Evolutionary conservation across 2,329 filamentous ascomycete genomes (phyloP).

Genomic region (Penicillium janthinellum): DNA sequence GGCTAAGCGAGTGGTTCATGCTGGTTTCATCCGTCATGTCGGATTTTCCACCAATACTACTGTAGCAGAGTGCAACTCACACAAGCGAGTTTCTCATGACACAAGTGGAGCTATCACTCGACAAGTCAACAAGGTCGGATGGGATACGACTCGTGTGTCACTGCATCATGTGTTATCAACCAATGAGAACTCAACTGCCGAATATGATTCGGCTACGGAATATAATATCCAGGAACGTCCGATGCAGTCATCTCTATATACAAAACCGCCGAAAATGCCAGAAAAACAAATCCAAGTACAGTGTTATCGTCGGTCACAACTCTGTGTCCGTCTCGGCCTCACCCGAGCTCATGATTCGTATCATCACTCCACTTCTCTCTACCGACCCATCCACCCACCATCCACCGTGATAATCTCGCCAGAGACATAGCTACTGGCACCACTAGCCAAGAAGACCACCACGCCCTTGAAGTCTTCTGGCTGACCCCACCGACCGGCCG

Average conservation of each 20-base stretch:
- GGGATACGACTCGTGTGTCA: not conserved
- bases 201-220: not conserved
- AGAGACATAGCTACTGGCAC: slow-evolving; percentile 76
- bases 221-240: not conserved
- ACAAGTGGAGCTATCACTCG: not conserved
- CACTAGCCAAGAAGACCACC: slow-evolving; percentile 74
- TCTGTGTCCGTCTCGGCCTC: not conserved
- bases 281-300: not conserved
- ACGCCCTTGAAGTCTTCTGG: slow-evolving; percentile 88
- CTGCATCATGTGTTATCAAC: not conserved
- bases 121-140: not conserved
- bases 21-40: not conserved
- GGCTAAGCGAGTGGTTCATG: not conserved
- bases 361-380: slow-evolving; percentile 19
- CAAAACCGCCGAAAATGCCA: slow-evolving; percentile 1
- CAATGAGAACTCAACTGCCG: not conserved
- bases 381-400: slow-evolving; percentile 91
- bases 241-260: slow-evolving; percentile 1
- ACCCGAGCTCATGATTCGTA: not conserved
- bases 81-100: not conserved
- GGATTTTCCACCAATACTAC: slow-evolving; percentile 1
- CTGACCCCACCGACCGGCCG: slow-evolving; percentile 77
- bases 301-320: not conserved
- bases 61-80: not conserved
- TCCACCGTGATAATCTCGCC: slow-evolving; percentile 83